These are phyloP conservation scores for Aristolochia contorta DNA, from an alignment of 164 flowering plant species.

Conservation along the genomic window DNA sequence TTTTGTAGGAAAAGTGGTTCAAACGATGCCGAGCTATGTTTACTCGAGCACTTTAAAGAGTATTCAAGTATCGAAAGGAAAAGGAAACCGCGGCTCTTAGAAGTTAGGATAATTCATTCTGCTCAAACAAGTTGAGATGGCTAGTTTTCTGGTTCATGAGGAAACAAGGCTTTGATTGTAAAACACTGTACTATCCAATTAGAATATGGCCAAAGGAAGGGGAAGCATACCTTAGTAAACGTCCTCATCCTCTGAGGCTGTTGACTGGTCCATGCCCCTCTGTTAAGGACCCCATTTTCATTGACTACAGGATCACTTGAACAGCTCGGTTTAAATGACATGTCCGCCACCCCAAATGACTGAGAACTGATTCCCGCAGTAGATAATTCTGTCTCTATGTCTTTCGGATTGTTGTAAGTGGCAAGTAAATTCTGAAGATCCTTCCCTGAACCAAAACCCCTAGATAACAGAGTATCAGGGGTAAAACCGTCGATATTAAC, in stretches of 20 bases:
- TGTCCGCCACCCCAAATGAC: slow-evolving; percentile 71
- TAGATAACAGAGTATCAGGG: slow-evolving; percentile 71
- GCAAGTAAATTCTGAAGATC: slow-evolving; percentile 81
- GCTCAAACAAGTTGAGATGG: too few species aligned
- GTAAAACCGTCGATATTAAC: slow-evolving; percentile 52
- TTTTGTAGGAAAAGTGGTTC: too few species aligned
- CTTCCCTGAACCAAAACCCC: slow-evolving; percentile 76
- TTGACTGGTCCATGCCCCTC: slow-evolving; percentile 61
- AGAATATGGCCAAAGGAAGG: neutral
- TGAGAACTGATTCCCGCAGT: slow-evolving; percentile 78
- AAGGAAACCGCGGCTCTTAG: too few species aligned
- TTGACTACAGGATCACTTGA: slow-evolving; percentile 55
- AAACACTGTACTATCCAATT: too few species aligned
- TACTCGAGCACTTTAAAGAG: too few species aligned
- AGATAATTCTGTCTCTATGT: slow-evolving; percentile 78
- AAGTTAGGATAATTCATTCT: too few species aligned
- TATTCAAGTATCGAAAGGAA: too few species aligned
- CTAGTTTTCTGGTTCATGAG: too few species aligned
- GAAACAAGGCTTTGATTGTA: too few species aligned
- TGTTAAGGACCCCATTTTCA: slow-evolving; percentile 45
- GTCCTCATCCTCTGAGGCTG: slow-evolving; percentile 80
- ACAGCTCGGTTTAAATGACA: slow-evolving; percentile 69
- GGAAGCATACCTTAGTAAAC: slow-evolving; percentile 65
- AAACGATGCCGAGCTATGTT: too few species aligned
- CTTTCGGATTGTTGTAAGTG: slow-evolving; percentile 54